These are phyloP conservation scores for Populus ilicifolia DNA, from an alignment of 345 rosid genomes.

Conservation along the genomic window DNA sequence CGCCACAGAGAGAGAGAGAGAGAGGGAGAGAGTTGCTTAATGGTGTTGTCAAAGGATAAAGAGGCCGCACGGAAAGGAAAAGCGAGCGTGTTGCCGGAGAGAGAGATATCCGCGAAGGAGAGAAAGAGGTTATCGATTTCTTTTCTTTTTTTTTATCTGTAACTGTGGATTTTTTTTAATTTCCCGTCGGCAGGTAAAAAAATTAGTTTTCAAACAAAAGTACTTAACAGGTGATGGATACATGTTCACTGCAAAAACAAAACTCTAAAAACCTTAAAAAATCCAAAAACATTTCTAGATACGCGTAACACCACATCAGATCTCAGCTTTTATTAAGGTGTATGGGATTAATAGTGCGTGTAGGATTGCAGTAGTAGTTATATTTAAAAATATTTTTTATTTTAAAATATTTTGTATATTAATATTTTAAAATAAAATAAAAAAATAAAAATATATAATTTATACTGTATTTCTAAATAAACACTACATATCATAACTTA, in stretches of 20 bases:
- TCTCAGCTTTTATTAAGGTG: no score
- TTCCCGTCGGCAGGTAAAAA: no score
- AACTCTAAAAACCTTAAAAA: no score
- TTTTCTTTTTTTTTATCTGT: background rate
- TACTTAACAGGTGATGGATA: no score
- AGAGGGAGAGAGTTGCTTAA: background rate
- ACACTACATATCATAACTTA: no score
- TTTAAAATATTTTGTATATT: no score
- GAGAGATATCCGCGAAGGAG: background rate
- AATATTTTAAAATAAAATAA: accelerated
- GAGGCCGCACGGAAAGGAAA: background rate
- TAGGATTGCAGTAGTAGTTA: accelerated
- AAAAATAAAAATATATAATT: no score
- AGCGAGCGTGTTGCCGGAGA: background rate
- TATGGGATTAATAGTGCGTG: accelerated
- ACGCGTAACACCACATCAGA: no score
- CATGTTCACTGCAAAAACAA: no score
- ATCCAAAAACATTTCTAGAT: no score
- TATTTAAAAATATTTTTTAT: no score
- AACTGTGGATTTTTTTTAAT: background rate
- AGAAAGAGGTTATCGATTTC: background rate
- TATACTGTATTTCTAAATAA: accelerated
- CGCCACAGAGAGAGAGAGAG: background rate
- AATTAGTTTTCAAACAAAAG: no score
- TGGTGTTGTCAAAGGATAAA: background rate